A percentile compares a stretch with the other conserved stretches of the same genome.
phyloP scores from a whole-genome alignment of 2,329 filamentous ascomycete species.

The Calonectria ilicicola region DNA sequence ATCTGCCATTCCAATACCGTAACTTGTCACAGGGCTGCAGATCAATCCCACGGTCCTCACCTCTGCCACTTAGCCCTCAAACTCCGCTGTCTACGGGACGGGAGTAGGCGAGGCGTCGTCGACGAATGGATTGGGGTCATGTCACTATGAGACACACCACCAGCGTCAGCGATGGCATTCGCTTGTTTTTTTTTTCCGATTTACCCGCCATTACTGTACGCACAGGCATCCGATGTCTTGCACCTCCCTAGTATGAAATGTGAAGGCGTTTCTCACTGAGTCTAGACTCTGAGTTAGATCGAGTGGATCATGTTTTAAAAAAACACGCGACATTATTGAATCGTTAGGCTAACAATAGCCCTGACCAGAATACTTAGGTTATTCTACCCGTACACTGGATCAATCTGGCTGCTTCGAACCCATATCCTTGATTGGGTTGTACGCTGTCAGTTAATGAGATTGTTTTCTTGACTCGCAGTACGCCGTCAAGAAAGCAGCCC shows the following conservation, averaged over 20 bases:
- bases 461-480: neutral
- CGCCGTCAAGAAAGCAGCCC: neutral
- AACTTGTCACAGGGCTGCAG: slow-evolving; percentile 2
- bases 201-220: neutral
- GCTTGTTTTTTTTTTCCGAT: neutral
- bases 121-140: neutral
- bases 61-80: neutral
- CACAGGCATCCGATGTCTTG: slow-evolving; percentile 2
- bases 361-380: neutral
- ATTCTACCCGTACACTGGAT: neutral
- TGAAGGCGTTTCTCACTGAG: neutral
- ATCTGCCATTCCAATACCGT: neutral
- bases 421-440: neutral
- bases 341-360: neutral
- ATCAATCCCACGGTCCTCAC: neutral
- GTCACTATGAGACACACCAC: neutral
- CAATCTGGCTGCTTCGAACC: neutral
- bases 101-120: neutral
- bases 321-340: neutral
- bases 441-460: neutral
- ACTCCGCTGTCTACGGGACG: neutral
- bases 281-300: neutral
- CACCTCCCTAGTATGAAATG: neutral
- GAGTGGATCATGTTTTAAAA: neutral
- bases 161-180: neutral